Evolutionary conservation across 139 green algal genomes (phyloP), one percentile per base, ranked within the genome.

Genomic region (Picochlorum sp.): DNA sequence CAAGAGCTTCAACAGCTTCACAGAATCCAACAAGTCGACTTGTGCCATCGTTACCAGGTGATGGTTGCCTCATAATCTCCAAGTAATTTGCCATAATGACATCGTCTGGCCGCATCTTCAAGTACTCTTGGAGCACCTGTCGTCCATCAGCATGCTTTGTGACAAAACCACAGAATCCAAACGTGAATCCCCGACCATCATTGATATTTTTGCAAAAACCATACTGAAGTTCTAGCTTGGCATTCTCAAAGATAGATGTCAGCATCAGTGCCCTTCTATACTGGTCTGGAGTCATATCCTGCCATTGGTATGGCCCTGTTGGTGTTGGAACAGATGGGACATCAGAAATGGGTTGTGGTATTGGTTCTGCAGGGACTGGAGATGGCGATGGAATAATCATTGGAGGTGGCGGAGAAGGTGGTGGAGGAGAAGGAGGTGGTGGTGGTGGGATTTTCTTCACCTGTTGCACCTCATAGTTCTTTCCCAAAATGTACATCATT

Each of bases 181-280:
- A 75, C 13, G 68, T 75, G 51, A 70, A 63, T 11, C 68, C 68
- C 65, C 60, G 31, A 4, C 60, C 60, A 23, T 66, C 60, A 16
- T 44, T 44, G 14, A 31, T 59, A 24, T 66, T 44, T 4, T 66
- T 45, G 37, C 60, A 66, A 1, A 24, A 66, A 14, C 60, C 31
- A 23, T 52, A 69, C 61, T 75, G 61, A 34, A 65, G 30, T 26
- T 41, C 38, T 44, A 70, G 45, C 10, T 75, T 15, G 6, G 61
- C 51, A 20, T 75, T 75, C 9, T 75, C 68, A 47, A 75, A 75
- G 18, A 75, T 65, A 28, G 60, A 69, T 21, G 68, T 75, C 60
- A 75, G 68, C 60, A 62, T 44, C 24, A 60, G 49, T 51, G 65
- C 60, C 45, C 68, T 61, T 20, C 68, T 49, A 18, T 55, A 52